These are phyloP conservation scores for Penicillium rolfsii DNA, from an alignment of 2,329 filamentous ascomycete genomes.

Conservation along the genomic window DNA sequence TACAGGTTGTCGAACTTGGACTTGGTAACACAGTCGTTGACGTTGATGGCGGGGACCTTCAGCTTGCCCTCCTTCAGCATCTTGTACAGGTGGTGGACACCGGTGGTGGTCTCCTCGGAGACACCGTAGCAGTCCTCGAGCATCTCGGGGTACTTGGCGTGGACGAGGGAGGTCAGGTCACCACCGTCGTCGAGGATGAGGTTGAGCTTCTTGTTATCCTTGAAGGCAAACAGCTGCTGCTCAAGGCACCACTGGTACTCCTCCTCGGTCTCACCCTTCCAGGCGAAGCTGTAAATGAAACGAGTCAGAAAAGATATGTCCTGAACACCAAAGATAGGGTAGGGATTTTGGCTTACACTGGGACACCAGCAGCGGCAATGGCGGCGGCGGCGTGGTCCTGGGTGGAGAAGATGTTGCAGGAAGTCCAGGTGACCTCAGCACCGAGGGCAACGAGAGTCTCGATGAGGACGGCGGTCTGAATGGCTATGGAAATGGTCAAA, in stretches of 20 bases:
- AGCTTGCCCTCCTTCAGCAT: conserved; percentile 93
- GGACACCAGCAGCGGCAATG: conserved; percentile 90
- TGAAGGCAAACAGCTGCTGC: conserved; percentile 95
- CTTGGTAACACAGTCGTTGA: conserved; percentile 99
- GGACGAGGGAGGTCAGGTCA: conserved; percentile 93
- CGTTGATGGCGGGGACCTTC: conserved; percentile 94
- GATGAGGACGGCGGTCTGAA: conserved; percentile 98
- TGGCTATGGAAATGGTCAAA: conserved; percentile 58
- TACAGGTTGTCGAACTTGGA: conserved; percentile 99
- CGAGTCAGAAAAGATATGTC: not conserved
- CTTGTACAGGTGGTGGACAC: conserved; percentile 98
- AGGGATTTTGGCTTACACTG: conserved; percentile 61
- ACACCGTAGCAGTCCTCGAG: conserved; percentile 98
- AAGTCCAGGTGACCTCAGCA: conserved; percentile 98
- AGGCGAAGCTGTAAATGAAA: conserved; percentile 59
- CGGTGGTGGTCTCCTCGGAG: conserved; percentile 99
- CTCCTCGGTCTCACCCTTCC: conserved; percentile 96
- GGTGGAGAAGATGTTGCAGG: conserved; percentile 99
- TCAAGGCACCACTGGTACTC: conserved; percentile 99
- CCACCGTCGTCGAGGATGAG: conserved; percentile 98
- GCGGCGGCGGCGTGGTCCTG: conserved; percentile 98
- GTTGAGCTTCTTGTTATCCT: conserved; percentile 95
- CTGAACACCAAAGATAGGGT: not conserved
- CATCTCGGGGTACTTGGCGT: conserved; percentile 98
- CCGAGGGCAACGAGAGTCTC: conserved; percentile 94